Conservation (phyloP, 345 rosid species). For the sweet orange (Citrus sinensis) region DNA sequence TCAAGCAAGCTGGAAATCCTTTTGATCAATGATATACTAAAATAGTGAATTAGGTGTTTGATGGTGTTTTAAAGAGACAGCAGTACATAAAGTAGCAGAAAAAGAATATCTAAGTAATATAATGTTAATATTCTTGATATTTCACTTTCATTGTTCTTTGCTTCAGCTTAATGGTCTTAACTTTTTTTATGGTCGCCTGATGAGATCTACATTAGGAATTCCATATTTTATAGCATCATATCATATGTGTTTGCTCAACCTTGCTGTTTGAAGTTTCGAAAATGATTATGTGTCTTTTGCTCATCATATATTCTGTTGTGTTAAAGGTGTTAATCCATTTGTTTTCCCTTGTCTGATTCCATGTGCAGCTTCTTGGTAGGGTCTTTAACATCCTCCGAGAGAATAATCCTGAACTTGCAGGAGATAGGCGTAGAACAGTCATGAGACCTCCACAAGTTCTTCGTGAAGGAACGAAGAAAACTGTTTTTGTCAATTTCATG, state of each 20-base stretch:
- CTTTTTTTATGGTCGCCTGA: neutral
- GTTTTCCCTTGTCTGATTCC: neutral
- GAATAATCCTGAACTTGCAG: constrained; percentile 45
- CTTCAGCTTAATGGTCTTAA: neutral
- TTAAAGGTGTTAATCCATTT: neutral
- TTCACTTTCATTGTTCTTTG: neutral
- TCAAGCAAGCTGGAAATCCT: neutral
- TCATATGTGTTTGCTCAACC: neutral
- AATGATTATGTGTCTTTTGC: neutral
- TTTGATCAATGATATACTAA: neutral
- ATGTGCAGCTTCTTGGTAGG: constrained; percentile 36
- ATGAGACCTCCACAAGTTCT: constrained; percentile 47
- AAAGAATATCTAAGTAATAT: neutral
- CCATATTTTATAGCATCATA: neutral
- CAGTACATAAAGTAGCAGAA: neutral
- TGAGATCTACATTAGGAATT: neutral
- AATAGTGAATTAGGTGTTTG: neutral
- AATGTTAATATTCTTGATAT: neutral
- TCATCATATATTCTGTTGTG: neutral
- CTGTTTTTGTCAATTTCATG: constrained; percentile 47
- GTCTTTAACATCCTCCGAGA: constrained; percentile 41
- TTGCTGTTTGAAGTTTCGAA: neutral
- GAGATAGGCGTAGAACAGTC: constrained; percentile 45
- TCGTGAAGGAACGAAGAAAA: constrained; percentile 45
- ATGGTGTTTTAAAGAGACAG: neutral